These are phyloP conservation scores for Salvia hispanica DNA, from an alignment of 257 asterid species.

Conservation along the genomic window DNA sequence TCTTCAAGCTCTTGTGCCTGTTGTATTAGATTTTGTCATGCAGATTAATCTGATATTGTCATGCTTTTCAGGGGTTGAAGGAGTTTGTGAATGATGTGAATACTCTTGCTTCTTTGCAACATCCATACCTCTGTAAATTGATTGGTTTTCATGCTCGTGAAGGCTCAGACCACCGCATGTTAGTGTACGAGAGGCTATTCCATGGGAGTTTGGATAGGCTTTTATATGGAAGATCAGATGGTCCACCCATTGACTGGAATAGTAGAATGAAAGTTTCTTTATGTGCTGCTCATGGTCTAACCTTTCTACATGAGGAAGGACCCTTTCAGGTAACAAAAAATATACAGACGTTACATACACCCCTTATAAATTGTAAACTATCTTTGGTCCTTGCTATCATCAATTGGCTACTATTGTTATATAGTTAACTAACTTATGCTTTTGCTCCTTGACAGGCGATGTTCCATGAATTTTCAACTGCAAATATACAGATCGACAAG, in stretches of 20 bases:
- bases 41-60: slow-evolving; percentile 5
- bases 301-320: slow-evolving; percentile 95
- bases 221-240: slow-evolving; percentile 83
- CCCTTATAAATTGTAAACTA: neutral
- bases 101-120: slow-evolving; percentile 82
- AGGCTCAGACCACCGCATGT: slow-evolving; percentile 80
- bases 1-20: neutral
- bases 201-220: slow-evolving; percentile 92
- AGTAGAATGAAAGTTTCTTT: slow-evolving; percentile 83
- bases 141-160: slow-evolving; percentile 91
- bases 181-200: slow-evolving; percentile 81
- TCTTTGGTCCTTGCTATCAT: slow-evolving; percentile 5
- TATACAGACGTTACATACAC: slow-evolving; percentile 18
- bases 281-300: slow-evolving; percentile 95
- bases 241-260: slow-evolving; percentile 96
- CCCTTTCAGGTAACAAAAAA: slow-evolving; percentile 80
- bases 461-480: slow-evolving; percentile 92
- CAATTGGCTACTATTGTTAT: slow-evolving; percentile 8
- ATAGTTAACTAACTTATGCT: slow-evolving; percentile 23
- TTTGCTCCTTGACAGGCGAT: slow-evolving; percentile 66
- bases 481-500: slow-evolving; percentile 87
- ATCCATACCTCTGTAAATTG: slow-evolving; percentile 73
- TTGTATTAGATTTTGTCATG: neutral
- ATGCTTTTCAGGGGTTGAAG: slow-evolving; percentile 67
- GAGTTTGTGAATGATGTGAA: slow-evolving; percentile 77